These are phyloP conservation scores for Lodderomyces metapsilosis DNA, from an alignment of 1,139 yeast species.

Conservation along the genomic window DNA sequence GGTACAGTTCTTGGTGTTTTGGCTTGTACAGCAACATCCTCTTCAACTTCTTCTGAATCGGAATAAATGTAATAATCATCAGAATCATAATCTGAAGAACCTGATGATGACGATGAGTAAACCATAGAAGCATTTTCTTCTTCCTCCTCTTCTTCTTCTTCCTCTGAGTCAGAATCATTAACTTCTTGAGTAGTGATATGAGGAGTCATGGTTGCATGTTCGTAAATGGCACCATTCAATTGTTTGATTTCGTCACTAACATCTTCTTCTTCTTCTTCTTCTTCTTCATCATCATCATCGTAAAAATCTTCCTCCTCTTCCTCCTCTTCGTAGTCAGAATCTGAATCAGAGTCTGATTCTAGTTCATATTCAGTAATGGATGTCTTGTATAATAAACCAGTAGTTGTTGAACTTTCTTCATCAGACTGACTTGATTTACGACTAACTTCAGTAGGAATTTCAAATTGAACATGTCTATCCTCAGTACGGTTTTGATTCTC, in stretches of 20 bases:
- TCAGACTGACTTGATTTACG: not conserved
- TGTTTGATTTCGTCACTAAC: constrained; percentile 6
- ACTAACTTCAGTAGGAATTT: constrained; percentile 10
- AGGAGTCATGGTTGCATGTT: constrained; percentile 2
- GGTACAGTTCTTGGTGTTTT: constrained; percentile 10
- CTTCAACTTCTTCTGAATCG: constrained; percentile 19
- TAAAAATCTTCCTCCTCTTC: constrained; percentile 11
- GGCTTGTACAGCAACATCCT: constrained; percentile 16
- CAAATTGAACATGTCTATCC: constrained; percentile 15
- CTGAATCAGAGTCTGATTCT: constrained; percentile 17
- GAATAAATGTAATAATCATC: constrained; percentile 34
- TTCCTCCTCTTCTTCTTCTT: constrained; percentile 4
- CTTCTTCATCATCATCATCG: constrained; percentile 9
- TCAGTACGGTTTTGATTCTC: not conserved
- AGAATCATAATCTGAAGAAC: constrained; percentile 19
- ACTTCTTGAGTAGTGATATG: constrained; percentile 3
- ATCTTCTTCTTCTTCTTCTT: constrained; percentile 15
- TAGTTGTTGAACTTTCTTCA: constrained; percentile 5
- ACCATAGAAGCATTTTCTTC: not conserved
- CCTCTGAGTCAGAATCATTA: constrained; percentile 6
- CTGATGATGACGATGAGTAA: constrained; percentile 4
- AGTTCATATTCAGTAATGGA: constrained; percentile 37
- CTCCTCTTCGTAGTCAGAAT: constrained; percentile 6
- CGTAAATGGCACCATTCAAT: constrained; percentile 5
- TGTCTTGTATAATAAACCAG: constrained; percentile 16